Evolutionary conservation across 169 alveolate genomes (phyloP).

Genomic region (Eimeria praecox): DNA sequence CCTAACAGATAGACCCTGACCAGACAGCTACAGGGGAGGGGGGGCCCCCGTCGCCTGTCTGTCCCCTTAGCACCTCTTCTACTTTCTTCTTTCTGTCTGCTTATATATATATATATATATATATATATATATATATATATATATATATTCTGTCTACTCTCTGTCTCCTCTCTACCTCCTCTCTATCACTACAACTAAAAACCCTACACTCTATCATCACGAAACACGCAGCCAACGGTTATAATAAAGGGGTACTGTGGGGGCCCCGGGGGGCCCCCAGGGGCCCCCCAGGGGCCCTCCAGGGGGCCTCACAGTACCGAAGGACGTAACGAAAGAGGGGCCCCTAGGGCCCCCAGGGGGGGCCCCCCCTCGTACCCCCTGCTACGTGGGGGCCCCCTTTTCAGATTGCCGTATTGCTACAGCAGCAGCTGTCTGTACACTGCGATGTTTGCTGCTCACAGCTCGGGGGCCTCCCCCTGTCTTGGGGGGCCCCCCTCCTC

Average conservation of each 20-base stretch:
- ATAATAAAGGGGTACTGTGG: neutral
- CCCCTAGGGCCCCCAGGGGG: slow-evolving; percentile 35
- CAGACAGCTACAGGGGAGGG: neutral
- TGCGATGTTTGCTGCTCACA: slow-evolving; percentile 37
- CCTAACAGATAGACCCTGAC: neutral
- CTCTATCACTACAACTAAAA: too few species aligned
- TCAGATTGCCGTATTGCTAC: slow-evolving; percentile 2
- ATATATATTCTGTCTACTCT: too few species aligned
- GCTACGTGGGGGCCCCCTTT: slow-evolving; percentile 12
- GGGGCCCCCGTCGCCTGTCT: neutral
- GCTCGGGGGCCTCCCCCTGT: neutral
- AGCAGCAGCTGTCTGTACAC: slow-evolving; percentile 46
- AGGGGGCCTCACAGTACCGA: too few species aligned
- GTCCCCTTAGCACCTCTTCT: neutral
- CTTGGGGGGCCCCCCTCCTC: slow-evolving; percentile 22
- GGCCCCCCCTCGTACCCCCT: slow-evolving; percentile 16
- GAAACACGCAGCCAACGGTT: neutral
- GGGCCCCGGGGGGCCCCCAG: slow-evolving; percentile 16
- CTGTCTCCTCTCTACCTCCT: too few species aligned
- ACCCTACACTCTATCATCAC: too few species aligned
- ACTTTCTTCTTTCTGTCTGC: neutral
- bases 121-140: too few species aligned
- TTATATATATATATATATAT: too few species aligned
- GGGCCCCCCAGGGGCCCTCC: slow-evolving; percentile 18
- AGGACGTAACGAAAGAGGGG: neutral